phyloP scores from a whole-genome alignment of 176 grass and related monocot species.

The Raddia distichophylla region DNA sequence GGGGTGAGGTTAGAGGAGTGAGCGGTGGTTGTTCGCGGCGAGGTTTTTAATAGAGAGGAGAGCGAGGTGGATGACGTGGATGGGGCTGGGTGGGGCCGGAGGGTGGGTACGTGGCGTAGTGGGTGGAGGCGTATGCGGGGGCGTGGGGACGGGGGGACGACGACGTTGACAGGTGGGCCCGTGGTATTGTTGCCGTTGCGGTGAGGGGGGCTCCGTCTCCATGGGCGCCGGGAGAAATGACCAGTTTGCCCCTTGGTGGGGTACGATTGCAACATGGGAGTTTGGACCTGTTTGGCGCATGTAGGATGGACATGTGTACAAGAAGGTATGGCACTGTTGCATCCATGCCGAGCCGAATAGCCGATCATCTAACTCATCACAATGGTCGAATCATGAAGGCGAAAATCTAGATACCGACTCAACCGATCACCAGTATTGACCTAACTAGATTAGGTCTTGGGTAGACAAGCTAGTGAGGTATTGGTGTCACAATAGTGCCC shows the following conservation, averaged over 20 bases:
- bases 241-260: background rate
- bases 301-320: no score
- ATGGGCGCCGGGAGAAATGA: background rate
- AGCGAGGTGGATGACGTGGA: slow-evolving; percentile 28
- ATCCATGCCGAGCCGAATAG: no score
- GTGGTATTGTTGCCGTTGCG: slow-evolving; percentile 17
- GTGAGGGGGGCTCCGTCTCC: background rate
- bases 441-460: no score
- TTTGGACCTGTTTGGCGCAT: background rate
- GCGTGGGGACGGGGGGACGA: slow-evolving; percentile 10
- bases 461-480: no score
- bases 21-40: background rate
- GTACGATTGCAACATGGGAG: background rate
- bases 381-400: no score
- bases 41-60: background rate
- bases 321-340: no score
- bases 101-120: slow-evolving; percentile 36
- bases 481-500: no score
- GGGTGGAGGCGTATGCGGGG: background rate
- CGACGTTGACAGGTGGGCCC: slow-evolving; percentile 47
- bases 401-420: no score
- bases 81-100: background rate
- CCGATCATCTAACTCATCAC: no score
- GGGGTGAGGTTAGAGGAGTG: background rate
- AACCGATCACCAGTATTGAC: no score